A percentile compares a stretch with the other conserved stretches of the same genome.
Conservation (phyloP, 2,329 filamentous ascomycete species). For the Scortechinia acanthostroma region DNA sequence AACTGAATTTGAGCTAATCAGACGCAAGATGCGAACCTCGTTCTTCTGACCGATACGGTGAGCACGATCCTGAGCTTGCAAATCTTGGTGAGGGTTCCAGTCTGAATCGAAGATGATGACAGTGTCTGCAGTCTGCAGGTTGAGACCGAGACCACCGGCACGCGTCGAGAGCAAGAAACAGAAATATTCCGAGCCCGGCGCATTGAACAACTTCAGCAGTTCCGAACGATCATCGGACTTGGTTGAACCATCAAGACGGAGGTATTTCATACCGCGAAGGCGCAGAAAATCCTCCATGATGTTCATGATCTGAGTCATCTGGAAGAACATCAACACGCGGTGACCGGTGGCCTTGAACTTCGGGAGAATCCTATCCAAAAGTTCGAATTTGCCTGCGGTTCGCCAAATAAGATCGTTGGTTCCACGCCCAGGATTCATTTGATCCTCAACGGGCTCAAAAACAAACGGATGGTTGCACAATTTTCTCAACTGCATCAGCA, state of each 20-base stretch:
- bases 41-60: constrained; percentile 99
- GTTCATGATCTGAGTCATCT: constrained; percentile 99
- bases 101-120: constrained; percentile 99
- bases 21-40: constrained; percentile 88
- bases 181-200: constrained; percentile 83
- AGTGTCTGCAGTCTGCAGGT: constrained; percentile 93
- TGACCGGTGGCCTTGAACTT: constrained; percentile 89
- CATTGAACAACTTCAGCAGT: constrained; percentile 82
- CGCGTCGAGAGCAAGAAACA: constrained; percentile 98
- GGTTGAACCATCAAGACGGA: constrained; percentile 91
- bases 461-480: constrained; percentile 99
- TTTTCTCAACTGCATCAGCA: constrained; percentile 99
- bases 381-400: constrained; percentile 92
- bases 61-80: constrained; percentile 97
- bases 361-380: constrained; percentile 83
- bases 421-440: constrained; percentile 83
- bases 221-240: constrained; percentile 97
- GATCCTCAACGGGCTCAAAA: constrained; percentile 93
- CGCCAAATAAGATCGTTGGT: constrained; percentile 94
- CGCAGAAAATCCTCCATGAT: constrained; percentile 99
- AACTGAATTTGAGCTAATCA: constrained; percentile 94
- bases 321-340: constrained; percentile 98
- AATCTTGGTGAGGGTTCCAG: constrained; percentile 98
- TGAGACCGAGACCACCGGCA: constrained; percentile 94
- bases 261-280: constrained; percentile 73